phyloP scores from a whole-genome alignment of 306 rosid genomes.

The Bauhinia variegata region DNA sequence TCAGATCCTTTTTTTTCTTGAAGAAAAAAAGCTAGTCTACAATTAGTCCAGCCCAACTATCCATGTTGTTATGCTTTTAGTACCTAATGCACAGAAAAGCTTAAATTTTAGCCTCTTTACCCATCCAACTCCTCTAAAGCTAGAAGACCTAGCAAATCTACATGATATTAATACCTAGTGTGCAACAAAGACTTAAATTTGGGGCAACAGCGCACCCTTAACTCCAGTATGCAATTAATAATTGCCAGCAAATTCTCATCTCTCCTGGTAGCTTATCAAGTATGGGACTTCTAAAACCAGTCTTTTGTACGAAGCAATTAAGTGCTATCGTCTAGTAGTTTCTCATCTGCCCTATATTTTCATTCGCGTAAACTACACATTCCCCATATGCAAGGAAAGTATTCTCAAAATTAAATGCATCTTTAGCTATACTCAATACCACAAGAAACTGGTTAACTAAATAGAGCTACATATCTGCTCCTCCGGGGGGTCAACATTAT shows the following conservation, averaged over 20 bases:
- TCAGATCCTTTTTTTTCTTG: no score
- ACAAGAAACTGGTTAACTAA: constrained; percentile 2
- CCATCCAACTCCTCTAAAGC: background rate
- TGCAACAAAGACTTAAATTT: background rate
- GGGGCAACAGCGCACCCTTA: background rate
- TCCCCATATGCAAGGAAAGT: constrained; percentile 1
- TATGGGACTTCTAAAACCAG: constrained; percentile 7
- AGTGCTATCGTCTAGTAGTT: background rate
- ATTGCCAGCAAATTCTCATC: constrained; percentile 1
- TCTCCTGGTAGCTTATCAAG: background rate
- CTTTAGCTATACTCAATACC: constrained; percentile 21
- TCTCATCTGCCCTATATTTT: constrained; percentile 17
- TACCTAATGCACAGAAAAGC: no score
- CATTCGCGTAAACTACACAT: constrained; percentile 8
- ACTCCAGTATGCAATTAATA: constrained; percentile 16
- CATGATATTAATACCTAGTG: background rate
- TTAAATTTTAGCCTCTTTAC: no score
- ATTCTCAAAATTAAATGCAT: constrained; percentile 11
- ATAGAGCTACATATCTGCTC: constrained; percentile 2
- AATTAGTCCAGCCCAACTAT: no score
- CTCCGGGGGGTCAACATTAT: background rate
- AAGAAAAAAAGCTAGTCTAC: no score
- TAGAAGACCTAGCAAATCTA: constrained; percentile 18
- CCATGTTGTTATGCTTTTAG: no score
- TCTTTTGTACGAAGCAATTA: background rate